Conservation (phyloP, 2,329 filamentous ascomycete species). For the Aspergillus texensis region DNA sequence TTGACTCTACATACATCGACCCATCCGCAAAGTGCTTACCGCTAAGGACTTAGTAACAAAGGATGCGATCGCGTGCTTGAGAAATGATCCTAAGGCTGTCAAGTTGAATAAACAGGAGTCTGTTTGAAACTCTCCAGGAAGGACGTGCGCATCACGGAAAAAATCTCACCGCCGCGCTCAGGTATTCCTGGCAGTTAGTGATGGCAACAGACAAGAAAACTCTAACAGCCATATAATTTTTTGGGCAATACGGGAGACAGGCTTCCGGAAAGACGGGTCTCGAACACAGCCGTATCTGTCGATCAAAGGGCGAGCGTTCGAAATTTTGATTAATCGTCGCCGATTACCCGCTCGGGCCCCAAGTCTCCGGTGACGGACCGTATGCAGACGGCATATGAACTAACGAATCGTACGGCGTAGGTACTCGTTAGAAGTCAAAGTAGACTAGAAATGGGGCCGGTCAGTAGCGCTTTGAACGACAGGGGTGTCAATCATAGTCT, state of each 20-base stretch:
- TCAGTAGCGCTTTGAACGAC: background rate
- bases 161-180: background rate
- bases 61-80: background rate
- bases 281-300: constrained; percentile 14
- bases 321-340: constrained; percentile 13
- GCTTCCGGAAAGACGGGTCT: constrained; percentile 10
- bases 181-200: background rate
- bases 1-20: background rate
- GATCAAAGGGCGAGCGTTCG: constrained; percentile 14
- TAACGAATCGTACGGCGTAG: background rate
- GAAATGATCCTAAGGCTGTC: background rate
- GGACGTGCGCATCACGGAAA: background rate
- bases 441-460: background rate
- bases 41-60: background rate
- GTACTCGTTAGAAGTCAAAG: background rate
- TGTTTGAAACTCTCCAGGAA: background rate
- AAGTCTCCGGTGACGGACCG: constrained; percentile 4
- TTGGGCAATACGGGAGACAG: constrained; percentile 2
- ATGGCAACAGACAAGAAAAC: background rate
- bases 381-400: background rate
- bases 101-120: background rate
- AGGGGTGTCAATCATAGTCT: background rate
- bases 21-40: background rate
- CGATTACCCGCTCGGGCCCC: constrained; percentile 16
- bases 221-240: constrained; percentile 1